A percentile compares a stretch with the other conserved stretches of the same genome.
These are phyloP conservation scores for Aquilaria agallochum DNA, from an alignment of 441 rosid genomes.

Conservation along the genomic window DNA sequence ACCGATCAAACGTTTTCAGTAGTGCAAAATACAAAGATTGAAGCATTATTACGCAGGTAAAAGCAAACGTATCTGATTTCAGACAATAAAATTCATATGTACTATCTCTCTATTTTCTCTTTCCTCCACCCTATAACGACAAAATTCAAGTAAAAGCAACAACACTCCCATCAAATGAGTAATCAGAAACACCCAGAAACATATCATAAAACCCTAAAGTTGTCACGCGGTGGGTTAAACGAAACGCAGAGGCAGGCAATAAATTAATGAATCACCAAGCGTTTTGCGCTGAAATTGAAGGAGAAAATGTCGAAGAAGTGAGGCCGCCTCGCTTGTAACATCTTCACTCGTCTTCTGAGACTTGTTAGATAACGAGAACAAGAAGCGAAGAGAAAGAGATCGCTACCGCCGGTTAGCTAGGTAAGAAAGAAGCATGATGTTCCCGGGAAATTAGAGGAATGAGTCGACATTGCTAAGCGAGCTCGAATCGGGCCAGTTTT, in stretches of 20 bases:
- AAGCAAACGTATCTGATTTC: too few relatives aligned
- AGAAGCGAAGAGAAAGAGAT: neutral
- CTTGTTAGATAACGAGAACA: neutral
- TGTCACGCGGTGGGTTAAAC: neutral
- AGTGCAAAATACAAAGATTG: too few relatives aligned
- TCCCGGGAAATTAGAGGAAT: constrained; percentile 12
- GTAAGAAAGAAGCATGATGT: neutral
- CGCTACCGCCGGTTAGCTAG: neutral
- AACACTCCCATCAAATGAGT: neutral
- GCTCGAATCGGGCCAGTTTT: too few relatives aligned
- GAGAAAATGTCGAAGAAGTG: constrained; percentile 43
- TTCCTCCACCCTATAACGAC: neutral
- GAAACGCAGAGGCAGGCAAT: neutral
- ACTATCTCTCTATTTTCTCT: too few relatives aligned
- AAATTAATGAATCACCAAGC: constrained; percentile 31
- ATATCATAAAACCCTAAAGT: constrained; percentile 10
- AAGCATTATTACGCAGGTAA: too few relatives aligned
- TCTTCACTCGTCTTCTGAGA: constrained; percentile 1
- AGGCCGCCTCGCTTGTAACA: constrained; percentile 28
- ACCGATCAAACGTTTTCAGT: too few relatives aligned
- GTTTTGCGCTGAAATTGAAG: constrained; percentile 22
- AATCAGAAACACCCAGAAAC: neutral
- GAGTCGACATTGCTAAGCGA: too few relatives aligned
- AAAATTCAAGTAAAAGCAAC: neutral
- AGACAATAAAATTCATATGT: too few relatives aligned